Percentiles rank a stretch among this genome's conserved stretches.
Conservation (phyloP, 768 basidiomycete genomes). For the Sutorius australiensis region DNA sequence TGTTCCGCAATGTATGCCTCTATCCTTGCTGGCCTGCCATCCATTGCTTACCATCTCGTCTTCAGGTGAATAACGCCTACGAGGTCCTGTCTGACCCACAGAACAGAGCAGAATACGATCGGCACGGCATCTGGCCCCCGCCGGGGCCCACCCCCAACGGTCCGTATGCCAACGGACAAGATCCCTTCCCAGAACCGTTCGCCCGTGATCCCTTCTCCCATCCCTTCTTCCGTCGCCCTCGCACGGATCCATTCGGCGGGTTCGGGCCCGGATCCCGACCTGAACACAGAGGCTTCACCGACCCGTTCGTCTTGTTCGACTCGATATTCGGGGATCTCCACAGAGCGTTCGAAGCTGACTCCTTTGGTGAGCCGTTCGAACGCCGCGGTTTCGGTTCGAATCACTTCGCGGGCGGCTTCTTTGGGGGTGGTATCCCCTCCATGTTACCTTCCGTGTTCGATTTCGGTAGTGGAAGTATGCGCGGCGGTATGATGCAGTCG, state of each 20-base stretch:
- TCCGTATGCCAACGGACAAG: slow-evolving; percentile 14
- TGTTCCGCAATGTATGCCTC: slow-evolving; percentile 40
- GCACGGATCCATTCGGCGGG: slow-evolving; percentile 26
- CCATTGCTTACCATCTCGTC: not conserved
- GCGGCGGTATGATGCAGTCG: slow-evolving; percentile 9
- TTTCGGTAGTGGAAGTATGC: slow-evolving; percentile 15
- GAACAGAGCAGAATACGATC: slow-evolving; percentile 65
- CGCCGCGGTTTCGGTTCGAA: slow-evolving; percentile 15
- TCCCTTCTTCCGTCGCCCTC: slow-evolving; percentile 21
- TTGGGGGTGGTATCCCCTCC: slow-evolving; percentile 6
- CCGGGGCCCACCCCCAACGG: slow-evolving; percentile 31
- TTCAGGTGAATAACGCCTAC: slow-evolving; percentile 72
- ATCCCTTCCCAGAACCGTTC: slow-evolving; percentile 19
- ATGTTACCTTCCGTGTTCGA: slow-evolving; percentile 8
- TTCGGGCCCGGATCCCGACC: slow-evolving; percentile 19
- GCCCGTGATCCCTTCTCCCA: slow-evolving; percentile 16
- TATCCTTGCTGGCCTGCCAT: not conserved
- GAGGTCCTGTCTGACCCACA: slow-evolving; percentile 63
- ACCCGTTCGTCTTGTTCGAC: slow-evolving; percentile 74
- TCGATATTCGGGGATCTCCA: slow-evolving; percentile 59
- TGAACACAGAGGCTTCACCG: slow-evolving; percentile 46
- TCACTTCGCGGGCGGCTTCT: slow-evolving; percentile 14
- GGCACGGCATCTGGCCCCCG: slow-evolving; percentile 72
- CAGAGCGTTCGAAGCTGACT: slow-evolving; percentile 30
- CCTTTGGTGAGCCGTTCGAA: slow-evolving; percentile 27